Conservation (phyloP, 805 yeast species). For the Saccharomycopsis olivae region DNA sequence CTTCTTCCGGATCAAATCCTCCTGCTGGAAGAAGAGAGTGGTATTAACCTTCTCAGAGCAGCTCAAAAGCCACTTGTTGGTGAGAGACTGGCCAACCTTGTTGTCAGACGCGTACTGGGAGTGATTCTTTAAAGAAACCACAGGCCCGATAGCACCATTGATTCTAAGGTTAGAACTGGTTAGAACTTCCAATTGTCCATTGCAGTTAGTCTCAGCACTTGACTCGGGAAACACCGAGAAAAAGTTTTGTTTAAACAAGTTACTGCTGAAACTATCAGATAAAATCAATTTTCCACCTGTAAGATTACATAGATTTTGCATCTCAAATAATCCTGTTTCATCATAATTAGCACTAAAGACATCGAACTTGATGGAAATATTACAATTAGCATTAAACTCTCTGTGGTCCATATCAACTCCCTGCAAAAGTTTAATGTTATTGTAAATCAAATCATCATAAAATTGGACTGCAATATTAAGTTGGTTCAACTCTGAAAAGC, state of each 20-base stretch:
- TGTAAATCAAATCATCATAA: constrained; percentile 18
- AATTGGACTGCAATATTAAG: constrained; percentile 17
- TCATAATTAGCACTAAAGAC: constrained; percentile 30
- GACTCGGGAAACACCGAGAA: background rate
- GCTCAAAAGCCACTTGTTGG: constrained; percentile 30
- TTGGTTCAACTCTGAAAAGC: constrained; percentile 22
- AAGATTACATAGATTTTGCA: constrained; percentile 26
- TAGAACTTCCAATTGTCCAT: constrained; percentile 22
- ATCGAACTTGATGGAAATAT: constrained; percentile 21
- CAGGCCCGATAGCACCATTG: constrained; percentile 26
- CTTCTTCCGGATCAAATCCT: constrained; percentile 18
- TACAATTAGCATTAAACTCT: constrained; percentile 18
- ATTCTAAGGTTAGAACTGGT: constrained; percentile 28
- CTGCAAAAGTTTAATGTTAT: constrained; percentile 22
- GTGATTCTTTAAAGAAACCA: constrained; percentile 24
- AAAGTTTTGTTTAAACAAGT: constrained; percentile 22
- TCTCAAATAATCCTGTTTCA: constrained; percentile 34
- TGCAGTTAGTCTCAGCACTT: constrained; percentile 1
- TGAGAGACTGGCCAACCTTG: constrained; percentile 26
- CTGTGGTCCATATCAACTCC: background rate
- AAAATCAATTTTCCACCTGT: constrained; percentile 28
- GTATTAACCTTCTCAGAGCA: constrained; percentile 22
- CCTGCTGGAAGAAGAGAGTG: constrained; percentile 28
- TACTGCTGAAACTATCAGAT: constrained; percentile 24
- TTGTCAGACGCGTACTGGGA: constrained; percentile 13